Evolutionary conservation across 2,329 filamentous ascomycete species (phyloP).

Genomic region (Fusarium virguliforme): DNA sequence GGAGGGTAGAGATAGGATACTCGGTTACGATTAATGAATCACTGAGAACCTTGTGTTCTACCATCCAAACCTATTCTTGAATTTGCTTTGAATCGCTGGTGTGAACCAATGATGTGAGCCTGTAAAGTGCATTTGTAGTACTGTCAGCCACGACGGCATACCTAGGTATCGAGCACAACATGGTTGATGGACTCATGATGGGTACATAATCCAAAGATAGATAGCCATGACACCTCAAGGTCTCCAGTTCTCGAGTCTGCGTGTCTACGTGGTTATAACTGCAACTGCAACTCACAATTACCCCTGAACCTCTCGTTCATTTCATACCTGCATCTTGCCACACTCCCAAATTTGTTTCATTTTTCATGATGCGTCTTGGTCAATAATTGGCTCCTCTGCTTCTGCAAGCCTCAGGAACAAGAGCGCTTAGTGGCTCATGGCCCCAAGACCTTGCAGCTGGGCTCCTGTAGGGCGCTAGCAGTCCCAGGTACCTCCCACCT

Average conservation of each 20-base stretch:
- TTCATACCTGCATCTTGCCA: neutral
- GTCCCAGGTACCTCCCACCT: constrained; percentile 42
- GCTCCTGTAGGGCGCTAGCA: neutral
- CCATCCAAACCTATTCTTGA: constrained; percentile 18
- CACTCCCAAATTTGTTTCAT: constrained; percentile 8
- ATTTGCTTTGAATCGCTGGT: too few species aligned
- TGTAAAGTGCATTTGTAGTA: neutral
- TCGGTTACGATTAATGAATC: constrained; percentile 45
- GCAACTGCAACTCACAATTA: neutral
- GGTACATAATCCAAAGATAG: neutral
- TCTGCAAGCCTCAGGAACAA: constrained; percentile 12
- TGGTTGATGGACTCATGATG: neutral
- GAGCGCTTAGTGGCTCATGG: constrained; percentile 36
- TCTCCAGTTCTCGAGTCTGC: neutral
- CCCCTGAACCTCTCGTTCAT: constrained; percentile 3
- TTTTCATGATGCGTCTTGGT: constrained; percentile 4
- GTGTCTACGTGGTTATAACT: constrained; percentile 4
- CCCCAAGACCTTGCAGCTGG: constrained; percentile 8
- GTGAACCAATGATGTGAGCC: too few species aligned
- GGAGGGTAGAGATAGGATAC: constrained; percentile 44
- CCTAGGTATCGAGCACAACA: neutral
- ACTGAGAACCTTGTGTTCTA: constrained; percentile 44
- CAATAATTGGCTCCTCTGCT: constrained; percentile 4
- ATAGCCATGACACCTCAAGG: neutral
- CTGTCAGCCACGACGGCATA: neutral